phyloP scores from a whole-genome alignment of 192 early-diverging fungal species.

The Coemansia sp. region DNA sequence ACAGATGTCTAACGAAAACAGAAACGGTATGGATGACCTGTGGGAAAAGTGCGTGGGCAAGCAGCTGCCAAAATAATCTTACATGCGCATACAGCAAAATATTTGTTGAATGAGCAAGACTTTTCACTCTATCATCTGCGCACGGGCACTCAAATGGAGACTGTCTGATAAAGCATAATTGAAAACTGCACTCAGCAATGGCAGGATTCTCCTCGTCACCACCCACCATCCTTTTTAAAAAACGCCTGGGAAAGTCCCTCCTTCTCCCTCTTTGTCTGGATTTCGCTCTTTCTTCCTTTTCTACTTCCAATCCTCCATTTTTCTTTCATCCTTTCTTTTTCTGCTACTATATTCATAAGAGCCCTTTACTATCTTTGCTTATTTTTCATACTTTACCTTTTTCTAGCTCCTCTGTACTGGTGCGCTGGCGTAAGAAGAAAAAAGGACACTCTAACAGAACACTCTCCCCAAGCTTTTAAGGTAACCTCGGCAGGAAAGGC shows the following conservation, averaged over 20 bases:
- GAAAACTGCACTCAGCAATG: background rate
- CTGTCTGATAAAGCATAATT: background rate
- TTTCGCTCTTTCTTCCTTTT: background rate
- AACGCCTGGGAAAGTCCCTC: background rate
- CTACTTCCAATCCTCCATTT: background rate
- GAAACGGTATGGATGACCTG: too few species aligned
- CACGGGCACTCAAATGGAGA: background rate
- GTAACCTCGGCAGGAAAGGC: background rate
- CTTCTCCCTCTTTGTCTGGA: background rate
- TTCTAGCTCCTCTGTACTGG: slow-evolving; percentile 1
- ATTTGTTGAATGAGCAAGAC: too few species aligned
- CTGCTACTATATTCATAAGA: slow-evolving; percentile 5
- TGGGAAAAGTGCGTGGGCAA: too few species aligned
- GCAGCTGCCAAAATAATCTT: too few species aligned
- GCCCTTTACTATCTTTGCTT: background rate
- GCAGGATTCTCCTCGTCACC: background rate
- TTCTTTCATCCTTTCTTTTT: background rate
- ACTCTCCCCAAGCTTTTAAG: background rate
- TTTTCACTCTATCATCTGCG: background rate
- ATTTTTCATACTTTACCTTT: background rate
- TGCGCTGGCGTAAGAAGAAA: slow-evolving; percentile 5
- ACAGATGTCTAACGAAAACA: background rate
- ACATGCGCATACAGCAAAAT: too few species aligned
- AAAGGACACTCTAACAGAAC: too few species aligned
- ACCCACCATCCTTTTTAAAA: background rate